Evolutionary conservation across 2,329 filamentous ascomycete genomes (phyloP).

Genomic region (Colletotrichum godetiae): DNA sequence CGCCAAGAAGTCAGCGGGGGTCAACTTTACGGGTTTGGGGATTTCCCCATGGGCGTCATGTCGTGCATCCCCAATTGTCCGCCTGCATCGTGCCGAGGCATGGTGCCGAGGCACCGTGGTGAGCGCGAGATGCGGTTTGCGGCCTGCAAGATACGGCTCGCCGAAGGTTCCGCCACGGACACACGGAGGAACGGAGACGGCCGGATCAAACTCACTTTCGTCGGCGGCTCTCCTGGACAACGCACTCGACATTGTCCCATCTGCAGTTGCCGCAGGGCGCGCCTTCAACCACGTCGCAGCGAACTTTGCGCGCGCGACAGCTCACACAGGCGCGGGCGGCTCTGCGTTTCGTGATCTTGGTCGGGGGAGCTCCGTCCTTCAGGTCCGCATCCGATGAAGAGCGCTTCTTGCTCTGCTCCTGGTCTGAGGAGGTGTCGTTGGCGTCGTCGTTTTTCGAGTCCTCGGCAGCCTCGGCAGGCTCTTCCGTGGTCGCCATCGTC

Average conservation of each 20-base stretch:
- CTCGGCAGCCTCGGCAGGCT: conserved; percentile 9
- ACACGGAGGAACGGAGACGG: neutral
- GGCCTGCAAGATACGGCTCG: no score
- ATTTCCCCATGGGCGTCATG: neutral
- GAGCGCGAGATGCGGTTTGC: neutral
- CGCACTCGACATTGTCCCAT: conserved; percentile 81
- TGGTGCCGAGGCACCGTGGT: neutral
- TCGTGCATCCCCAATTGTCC: neutral
- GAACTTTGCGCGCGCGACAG: conserved; percentile 89
- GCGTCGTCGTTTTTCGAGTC: conserved; percentile 27
- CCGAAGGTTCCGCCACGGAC: neutral
- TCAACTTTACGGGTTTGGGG: neutral
- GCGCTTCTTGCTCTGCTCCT: conserved; percentile 36
- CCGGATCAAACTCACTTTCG: conserved; percentile 75
- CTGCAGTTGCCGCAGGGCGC: conserved; percentile 90
- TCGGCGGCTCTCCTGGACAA: conserved; percentile 83
- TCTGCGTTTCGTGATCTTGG: conserved; percentile 77
- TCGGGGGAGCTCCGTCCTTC: conserved; percentile 40
- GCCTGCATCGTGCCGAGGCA: neutral
- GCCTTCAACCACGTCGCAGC: conserved; percentile 92
- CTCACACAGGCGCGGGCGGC: conserved; percentile 93
- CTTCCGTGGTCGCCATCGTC: conserved; percentile 8
- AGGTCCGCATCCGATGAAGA: conserved; percentile 30
- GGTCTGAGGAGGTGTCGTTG: conserved; percentile 24
- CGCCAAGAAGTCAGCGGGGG: conserved; percentile 18